These are phyloP conservation scores for Cicer arietinum DNA, from an alignment of 306 rosid species.

Conservation along the genomic window DNA sequence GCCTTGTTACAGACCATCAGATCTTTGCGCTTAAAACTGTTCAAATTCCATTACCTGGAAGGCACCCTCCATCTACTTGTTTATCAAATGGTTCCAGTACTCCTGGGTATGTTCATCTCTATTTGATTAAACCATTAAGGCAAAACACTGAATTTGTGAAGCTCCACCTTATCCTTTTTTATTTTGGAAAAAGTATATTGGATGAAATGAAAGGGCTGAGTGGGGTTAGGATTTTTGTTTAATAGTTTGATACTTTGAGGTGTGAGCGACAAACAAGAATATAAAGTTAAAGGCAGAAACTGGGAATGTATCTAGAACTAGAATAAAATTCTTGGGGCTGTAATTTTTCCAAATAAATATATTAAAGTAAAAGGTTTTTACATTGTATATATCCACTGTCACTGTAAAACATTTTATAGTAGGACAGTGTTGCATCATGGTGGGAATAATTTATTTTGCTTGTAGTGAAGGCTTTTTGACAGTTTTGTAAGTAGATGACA, in stretches of 20 bases:
- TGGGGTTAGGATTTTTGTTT: slow-evolving; percentile 17
- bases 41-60: slow-evolving; percentile 89
- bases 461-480: background rate
- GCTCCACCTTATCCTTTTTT: slow-evolving; percentile 8
- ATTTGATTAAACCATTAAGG: background rate
- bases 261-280: slow-evolving; percentile 14
- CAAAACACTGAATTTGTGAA: slow-evolving; percentile 13
- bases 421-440: background rate
- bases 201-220: background rate
- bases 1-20: slow-evolving; percentile 85
- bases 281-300: slow-evolving; percentile 7
- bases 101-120: slow-evolving; percentile 46
- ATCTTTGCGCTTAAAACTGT: slow-evolving; percentile 87
- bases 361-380: slow-evolving; percentile 1
- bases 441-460: background rate
- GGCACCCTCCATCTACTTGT: slow-evolving; percentile 88
- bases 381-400: background rate
- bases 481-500: slow-evolving; percentile 11
- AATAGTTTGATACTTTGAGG: slow-evolving; percentile 12
- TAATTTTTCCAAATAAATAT: slow-evolving; percentile 1
- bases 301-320: slow-evolving; percentile 22
- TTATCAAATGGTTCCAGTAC: slow-evolving; percentile 58
- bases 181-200: background rate
- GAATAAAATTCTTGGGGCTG: slow-evolving; percentile 3
- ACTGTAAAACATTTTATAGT: slow-evolving; percentile 2